Base-by-base conservation (phyloP, 2,329 filamentous ascomycete species). In the Alternaria sp. region DNA sequence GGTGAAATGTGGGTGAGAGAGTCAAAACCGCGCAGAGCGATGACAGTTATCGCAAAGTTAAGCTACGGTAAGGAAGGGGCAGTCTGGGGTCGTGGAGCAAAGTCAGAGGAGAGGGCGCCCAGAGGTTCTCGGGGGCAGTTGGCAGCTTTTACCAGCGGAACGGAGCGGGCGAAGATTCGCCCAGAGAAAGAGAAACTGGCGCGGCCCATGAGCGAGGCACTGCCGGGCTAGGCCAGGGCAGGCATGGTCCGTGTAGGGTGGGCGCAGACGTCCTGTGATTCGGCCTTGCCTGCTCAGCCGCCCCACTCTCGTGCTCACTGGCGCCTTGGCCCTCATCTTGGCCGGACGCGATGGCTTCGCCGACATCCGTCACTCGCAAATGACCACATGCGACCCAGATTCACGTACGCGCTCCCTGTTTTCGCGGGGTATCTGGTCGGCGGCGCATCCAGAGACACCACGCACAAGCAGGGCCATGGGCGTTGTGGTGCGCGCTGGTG, bases 41-140 rank as follows among this genome's bases (percentile, higher is more conserved):
- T n/a, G 26, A 60, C 40, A 49, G 57, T 44, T 46, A 26, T 55
- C 32, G 17, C 52, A 46, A n/a, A 61, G 19, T 26, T 49, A 40
- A 40, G 23, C 30, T 53, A 56, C 30, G 43, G 59, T 44, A 49
- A 23, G 32, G 50, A 54, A 53, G 47, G 47, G 21, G 43, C 53
- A 49, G 43, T n/a, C 59, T 62, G 55, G 54, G 57, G 40, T 45
- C 17, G 62, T 61, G 62, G 51, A 60, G 46, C 49, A 56, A 59
- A 59, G 53, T 44, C 40, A 56, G 49, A 60, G 61, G 50, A 55
- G 56, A 58, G 59, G 46, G 53, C 59, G 61, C 61, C 57, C 57
- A 67, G 58, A 50, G 57, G 55, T 51, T 50, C 56, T 58, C 52
- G 60, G 54, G 55, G 60, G 55, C 49, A 49, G 40, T 57, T 40